phyloP scores from a whole-genome alignment of 2,329 filamentous ascomycete genomes.

The Westerdykella sp. region DNA sequence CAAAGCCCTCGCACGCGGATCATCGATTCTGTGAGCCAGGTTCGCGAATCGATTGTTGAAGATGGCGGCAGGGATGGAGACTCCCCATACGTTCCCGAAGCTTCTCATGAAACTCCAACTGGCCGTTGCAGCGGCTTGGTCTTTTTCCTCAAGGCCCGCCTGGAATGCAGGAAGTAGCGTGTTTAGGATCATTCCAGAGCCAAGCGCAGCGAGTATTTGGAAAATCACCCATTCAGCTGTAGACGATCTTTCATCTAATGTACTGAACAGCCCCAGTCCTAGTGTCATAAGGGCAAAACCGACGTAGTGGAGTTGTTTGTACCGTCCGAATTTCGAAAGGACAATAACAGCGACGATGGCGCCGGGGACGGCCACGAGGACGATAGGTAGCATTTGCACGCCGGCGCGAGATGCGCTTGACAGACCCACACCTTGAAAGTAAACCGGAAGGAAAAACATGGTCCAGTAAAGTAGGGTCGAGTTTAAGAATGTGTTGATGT shows the following conservation, averaged over 20 bases:
- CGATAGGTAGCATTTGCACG: conserved; percentile 26
- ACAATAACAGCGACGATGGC: conserved; percentile 1
- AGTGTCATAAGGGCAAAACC: conserved; percentile 3
- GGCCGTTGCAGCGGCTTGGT: conserved; percentile 8
- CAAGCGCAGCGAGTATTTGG: conserved; percentile 8
- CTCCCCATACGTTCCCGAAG: conserved; percentile 13
- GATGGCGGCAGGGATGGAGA: conserved; percentile 7
- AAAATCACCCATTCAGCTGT: conserved; percentile 6
- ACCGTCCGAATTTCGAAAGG: conserved; percentile 20
- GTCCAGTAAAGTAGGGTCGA: conserved; percentile 34
- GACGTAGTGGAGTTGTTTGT: conserved; percentile 3
- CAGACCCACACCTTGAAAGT: neutral
- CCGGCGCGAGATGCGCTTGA: conserved; percentile 29
- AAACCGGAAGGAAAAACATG: conserved; percentile 39
- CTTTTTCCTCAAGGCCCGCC: conserved; percentile 8
- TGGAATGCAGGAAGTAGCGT: conserved; percentile 38
- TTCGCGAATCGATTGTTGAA: conserved; percentile 9
- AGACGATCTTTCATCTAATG: conserved; percentile 1
- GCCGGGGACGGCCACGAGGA: conserved; percentile 7
- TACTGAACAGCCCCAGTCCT: conserved; percentile 2
- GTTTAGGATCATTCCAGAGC: conserved; percentile 34
- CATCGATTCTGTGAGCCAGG: neutral
- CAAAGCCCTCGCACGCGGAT: too few relatives aligned
- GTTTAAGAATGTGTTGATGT: conserved; percentile 35
- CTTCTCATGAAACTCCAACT: conserved; percentile 11